Base-by-base conservation (phyloP, 176 grass and related monocot genomes). In the Triticum aestivum region DNA sequence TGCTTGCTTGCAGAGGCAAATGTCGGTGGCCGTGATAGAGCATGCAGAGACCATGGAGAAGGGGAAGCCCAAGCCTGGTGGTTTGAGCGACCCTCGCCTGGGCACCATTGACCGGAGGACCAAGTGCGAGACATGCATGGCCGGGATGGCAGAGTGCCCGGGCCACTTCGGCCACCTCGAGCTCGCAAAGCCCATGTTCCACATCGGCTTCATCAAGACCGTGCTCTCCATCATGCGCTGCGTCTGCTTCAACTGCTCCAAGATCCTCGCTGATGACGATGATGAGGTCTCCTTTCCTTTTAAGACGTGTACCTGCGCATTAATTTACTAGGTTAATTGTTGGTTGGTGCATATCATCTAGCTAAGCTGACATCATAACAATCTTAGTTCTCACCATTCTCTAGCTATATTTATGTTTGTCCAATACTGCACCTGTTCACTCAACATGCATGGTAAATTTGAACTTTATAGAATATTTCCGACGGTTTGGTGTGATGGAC, bases 211-310 rank as follows among this genome's bases (percentile, higher is more conserved):
- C 77, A 85, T 98, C 47, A 96, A 98, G 87, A 96, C 96, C 21
- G 88, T 98, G 32, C 86, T 98, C 5, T 94, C 93, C 14, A 98
- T 98, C 62, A 98, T 98, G 96, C 93, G 96, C 4, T 98, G 96
- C 17, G 93, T 98, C 33, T 98, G 96, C 90, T 98, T 98, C 87
- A 98, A 98, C 82, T 98, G 96, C 71, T 98, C 96, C 82, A 98
- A 96, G 88, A 98, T 98, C 58, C 93, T 98, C 11, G 96, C 93
- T 2, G 54, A 59, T 9, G 7, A 59, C 6, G 6, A 21, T 3
- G 93, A 95, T 77, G 96, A 98, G 93, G 96, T 75, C 63, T 39
- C 8, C 41, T 78, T 65, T 11, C 23, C 15, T 78, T 80, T 34
- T 42, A 54, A 58, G 23, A 59, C 54, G 3, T 59, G 7, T 59